These are phyloP conservation scores for Nepenthes mirabilis DNA, from an alignment of 148 eudicot genomes.

Conservation along the genomic window DNA sequence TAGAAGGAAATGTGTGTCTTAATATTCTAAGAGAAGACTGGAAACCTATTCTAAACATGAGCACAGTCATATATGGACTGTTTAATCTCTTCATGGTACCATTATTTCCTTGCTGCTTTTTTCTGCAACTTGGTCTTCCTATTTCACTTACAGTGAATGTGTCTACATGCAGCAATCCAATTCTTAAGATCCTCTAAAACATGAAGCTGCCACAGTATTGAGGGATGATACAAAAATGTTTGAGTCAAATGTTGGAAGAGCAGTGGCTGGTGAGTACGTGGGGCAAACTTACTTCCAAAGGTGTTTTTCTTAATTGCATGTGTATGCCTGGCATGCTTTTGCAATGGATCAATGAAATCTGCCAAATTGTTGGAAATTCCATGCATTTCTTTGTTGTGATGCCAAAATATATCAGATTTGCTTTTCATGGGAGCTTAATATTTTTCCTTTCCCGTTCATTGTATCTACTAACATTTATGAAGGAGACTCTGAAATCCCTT, in stretches of 20 bases:
- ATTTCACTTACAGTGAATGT: neutral
- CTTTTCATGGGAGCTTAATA: too few relatives aligned
- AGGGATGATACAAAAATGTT: constrained; percentile 80
- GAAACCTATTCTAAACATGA: constrained; percentile 75
- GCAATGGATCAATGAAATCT: neutral
- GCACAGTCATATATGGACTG: constrained; percentile 60
- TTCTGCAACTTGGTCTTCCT: neutral
- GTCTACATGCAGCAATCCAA: constrained; percentile 62
- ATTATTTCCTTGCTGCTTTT: neutral
- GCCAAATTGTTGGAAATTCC: too few relatives aligned
- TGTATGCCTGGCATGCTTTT: neutral
- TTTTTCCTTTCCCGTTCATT: too few relatives aligned
- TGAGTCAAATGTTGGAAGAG: constrained; percentile 65
- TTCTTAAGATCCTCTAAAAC: constrained; percentile 86
- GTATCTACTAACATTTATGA: too few relatives aligned
- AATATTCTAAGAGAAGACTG: constrained; percentile 94
- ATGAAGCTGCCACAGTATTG: constrained; percentile 83
- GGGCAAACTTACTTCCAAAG: constrained; percentile 64
- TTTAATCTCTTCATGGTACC: constrained; percentile 73
- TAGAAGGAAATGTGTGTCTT: constrained; percentile 89
- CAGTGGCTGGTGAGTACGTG: constrained; percentile 82
- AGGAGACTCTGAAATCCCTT: too few relatives aligned
- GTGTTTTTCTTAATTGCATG: constrained; percentile 23
- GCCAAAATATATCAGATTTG: too few relatives aligned
- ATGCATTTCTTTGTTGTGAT: too few relatives aligned